phyloP scores from a whole-genome alignment of 306 rosid genomes.

The Lathyrus oleraceus region DNA sequence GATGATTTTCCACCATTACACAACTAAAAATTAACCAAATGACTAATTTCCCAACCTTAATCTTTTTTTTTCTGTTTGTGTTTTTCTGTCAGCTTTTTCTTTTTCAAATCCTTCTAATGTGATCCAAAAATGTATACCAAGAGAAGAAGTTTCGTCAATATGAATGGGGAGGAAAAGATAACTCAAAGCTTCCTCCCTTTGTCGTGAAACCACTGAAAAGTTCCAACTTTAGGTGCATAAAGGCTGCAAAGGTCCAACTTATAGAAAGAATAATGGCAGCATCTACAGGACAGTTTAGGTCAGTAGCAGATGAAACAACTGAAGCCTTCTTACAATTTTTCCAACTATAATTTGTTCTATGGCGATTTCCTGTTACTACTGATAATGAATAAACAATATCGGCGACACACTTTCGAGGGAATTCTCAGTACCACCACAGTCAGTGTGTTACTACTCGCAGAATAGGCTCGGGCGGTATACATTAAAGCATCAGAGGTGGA shows the following conservation, averaged over 20 bases:
- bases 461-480: conserved; percentile 10
- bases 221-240: conserved; percentile 31
- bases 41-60: conserved; percentile 25
- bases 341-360: conserved; percentile 7
- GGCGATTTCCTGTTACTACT: conserved; percentile 15
- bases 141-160: conserved; percentile 24
- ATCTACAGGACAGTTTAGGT: conserved; percentile 25
- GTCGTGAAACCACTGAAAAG: conserved; percentile 13
- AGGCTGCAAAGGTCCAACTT: conserved; percentile 10
- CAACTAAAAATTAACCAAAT: conserved; percentile 5
- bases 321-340: conserved; percentile 8
- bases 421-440: not conserved
- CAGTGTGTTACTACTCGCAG: conserved; percentile 7
- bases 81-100: not conserved
- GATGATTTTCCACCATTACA: conserved; percentile 2
- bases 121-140: conserved; percentile 18
- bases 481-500: not conserved
- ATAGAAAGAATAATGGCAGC: conserved; percentile 24
- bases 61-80: not conserved
- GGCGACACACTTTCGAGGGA: conserved; percentile 11
- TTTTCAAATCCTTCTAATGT: conserved; percentile 11
- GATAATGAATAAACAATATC: conserved; percentile 10
- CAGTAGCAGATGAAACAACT: conserved; percentile 20
- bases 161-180: conserved; percentile 28
- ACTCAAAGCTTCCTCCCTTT: conserved; percentile 29